Base-by-base conservation (phyloP, 2,329 filamentous ascomycete species). In the Colletotrichum liriopes region DNA sequence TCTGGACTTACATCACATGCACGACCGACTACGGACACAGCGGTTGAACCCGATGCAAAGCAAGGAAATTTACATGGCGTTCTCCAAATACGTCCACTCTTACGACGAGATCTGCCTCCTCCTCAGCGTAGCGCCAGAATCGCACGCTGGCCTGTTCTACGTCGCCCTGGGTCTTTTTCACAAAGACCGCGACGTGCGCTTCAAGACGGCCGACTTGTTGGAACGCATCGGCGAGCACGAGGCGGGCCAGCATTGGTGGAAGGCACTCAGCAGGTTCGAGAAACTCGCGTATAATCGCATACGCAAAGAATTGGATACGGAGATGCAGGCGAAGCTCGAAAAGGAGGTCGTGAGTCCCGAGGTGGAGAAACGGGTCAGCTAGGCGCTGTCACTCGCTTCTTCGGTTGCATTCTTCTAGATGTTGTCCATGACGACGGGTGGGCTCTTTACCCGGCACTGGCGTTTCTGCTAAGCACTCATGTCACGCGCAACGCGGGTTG, bases 171-270 rank as follows among this genome's bases (percentile, higher is more conserved):
- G 96, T 0, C 86, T 99, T 7, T 98, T 98, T 81, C 96, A 99
- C 84, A 94, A 95, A 67, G 91, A 95, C 75, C 87, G 88, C 45
- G 93, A 94, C 63, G 95, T 98, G 14, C 89, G 96, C 45, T 84
- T 93, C 76, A 91, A 91, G 67, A 93, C 94, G 2, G 92, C 94
- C 1, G 93, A 93, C 73, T 84, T 99, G 45, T 82, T 99, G 29
- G 94, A 96, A 76, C 89, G 95, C 29, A 91, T 99, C 66, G 90
- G 91, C 75, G 91, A 93, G 69, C 96, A 99, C 82, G 93, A 97
- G 78, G 96, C 95, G 12, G 96, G 96, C 1, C 89, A 95, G 78
- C 94, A 98, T 82, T 98, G 96, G 88, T 99, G 96, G 94, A 91
- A 89, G 75, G 90, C 91, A 39, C 85, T 99, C 60, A 96, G 95